Conservation (phyloP, 371 early-diverging fungal species). For the Haplosporangium sp. region DNA sequence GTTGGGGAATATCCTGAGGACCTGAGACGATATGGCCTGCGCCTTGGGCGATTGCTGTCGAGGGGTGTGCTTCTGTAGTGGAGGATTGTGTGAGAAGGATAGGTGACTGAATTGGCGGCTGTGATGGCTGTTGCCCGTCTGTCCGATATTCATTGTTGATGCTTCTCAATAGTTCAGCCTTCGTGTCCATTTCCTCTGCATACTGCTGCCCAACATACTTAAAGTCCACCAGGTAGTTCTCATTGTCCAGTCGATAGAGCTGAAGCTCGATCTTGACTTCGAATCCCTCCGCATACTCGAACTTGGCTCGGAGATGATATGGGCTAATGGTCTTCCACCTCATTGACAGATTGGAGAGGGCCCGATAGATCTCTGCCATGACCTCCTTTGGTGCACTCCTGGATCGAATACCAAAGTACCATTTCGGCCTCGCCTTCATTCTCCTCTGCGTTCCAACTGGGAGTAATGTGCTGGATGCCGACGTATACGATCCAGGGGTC, state of each 20-base stretch:
- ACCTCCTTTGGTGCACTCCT: slow-evolving; percentile 92
- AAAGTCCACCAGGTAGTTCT: slow-evolving; percentile 96
- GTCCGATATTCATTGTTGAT: slow-evolving; percentile 29
- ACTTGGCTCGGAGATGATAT: slow-evolving; percentile 84
- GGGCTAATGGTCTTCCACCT: slow-evolving; percentile 92
- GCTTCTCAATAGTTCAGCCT: slow-evolving; percentile 36
- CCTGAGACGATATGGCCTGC: slow-evolving; percentile 24
- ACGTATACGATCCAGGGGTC: neutral
- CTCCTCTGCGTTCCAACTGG: slow-evolving; percentile 30
- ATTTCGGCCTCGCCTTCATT: slow-evolving; percentile 67
- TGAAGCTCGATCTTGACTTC: slow-evolving; percentile 93
- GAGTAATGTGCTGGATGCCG: neutral
- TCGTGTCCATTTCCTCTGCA: slow-evolving; percentile 23
- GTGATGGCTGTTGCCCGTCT: slow-evolving; percentile 1
- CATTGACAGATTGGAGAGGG: slow-evolving; percentile 89
- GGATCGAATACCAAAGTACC: slow-evolving; percentile 98
- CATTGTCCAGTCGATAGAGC: slow-evolving; percentile 87
- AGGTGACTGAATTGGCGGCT: too few relatives aligned
- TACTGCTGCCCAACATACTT: slow-evolving; percentile 69
- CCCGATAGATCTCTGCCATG: slow-evolving; percentile 97
- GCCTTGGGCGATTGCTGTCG: slow-evolving; percentile 13
- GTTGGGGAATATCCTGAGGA: slow-evolving; percentile 50
- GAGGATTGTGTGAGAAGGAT: neutral
- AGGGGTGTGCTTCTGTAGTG: neutral
- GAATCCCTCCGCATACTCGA: slow-evolving; percentile 63